Conservation (phyloP, 768 basidiomycete genomes). For the Podaxis sp. region DNA sequence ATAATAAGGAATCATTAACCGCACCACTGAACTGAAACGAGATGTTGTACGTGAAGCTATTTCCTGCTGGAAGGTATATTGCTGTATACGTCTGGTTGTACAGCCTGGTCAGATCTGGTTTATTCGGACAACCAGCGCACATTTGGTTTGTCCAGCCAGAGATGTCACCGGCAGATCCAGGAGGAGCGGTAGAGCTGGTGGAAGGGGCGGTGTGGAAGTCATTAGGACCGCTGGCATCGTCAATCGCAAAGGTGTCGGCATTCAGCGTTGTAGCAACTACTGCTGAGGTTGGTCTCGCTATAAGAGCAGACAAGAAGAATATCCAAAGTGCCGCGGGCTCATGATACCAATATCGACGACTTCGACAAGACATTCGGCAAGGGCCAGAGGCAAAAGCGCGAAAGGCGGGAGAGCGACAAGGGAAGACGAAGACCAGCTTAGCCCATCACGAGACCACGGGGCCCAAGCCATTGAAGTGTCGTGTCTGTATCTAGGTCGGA, state of each 20-base stretch:
- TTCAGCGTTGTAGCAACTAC: not conserved
- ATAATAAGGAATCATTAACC: not conserved
- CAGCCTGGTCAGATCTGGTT: slow-evolving; percentile 20
- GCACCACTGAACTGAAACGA: slow-evolving; percentile 6
- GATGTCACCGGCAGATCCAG: not conserved
- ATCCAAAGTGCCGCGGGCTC: not conserved
- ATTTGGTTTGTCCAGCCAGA: slow-evolving; percentile 24
- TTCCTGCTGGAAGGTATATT: slow-evolving; percentile 1
- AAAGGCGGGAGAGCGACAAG: not conserved
- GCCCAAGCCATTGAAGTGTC: too few relatives aligned
- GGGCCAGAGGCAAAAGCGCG: not conserved
- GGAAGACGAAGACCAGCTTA: not conserved
- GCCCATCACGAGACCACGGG: not conserved
- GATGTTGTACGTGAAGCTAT: not conserved
- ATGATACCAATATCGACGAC: not conserved
- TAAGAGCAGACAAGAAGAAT: not conserved
- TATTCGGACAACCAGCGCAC: slow-evolving; percentile 24
- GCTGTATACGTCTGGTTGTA: slow-evolving; percentile 30
- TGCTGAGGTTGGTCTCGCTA: not conserved
- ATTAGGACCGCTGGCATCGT: not conserved
- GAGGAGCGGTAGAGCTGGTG: not conserved
- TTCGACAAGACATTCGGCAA: not conserved
- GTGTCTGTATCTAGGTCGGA: not conserved
- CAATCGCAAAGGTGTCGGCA: not conserved
- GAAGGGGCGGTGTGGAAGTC: not conserved